Evolutionary conservation across 495 filamentous ascomycete genomes (phyloP), one percentile per base, ranked within the genome.

Genomic region (Trichoderma reesei): DNA sequence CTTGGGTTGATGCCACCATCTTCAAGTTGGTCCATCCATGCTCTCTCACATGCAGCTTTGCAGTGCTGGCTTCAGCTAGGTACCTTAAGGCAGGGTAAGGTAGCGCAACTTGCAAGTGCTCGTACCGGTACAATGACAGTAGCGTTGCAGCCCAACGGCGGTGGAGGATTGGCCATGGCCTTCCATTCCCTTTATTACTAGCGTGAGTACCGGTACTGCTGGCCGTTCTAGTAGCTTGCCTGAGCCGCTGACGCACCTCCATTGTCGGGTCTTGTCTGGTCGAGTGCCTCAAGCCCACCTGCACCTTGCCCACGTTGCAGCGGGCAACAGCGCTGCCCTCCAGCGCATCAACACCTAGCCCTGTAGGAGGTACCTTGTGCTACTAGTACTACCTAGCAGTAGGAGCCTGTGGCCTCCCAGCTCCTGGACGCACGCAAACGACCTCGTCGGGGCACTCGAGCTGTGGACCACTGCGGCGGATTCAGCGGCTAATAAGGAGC

Each of bases 31-130:
- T 20, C 16, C 18, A 26, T 13, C 51, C 13, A 20, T 26, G 16
- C 11, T 26, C 31, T 34, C 20, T 20, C 34, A 48, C 44, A 48
- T 48, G n/a, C 44, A 48, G 41, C 44, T 7, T 14, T 7, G 44
- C 44, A 48, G 44, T 48, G 44, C 44, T 48, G 44, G 51, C 51
- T n/a, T n/a, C n/a, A n/a, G n/a, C n/a, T n/a, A n/a, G n/a, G n/a
- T n/a, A n/a, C n/a, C n/a, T n/a, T n/a, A n/a, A n/a, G n/a, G n/a
- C n/a, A n/a, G n/a, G n/a, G n/a, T n/a, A n/a, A n/a, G n/a, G n/a
- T n/a, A n/a, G n/a, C n/a, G n/a, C n/a, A n/a, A n/a, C n/a, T n/a
- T n/a, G n/a, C n/a, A n/a, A n/a, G n/a, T n/a, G n/a, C n/a, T n/a
- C n/a, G n/a, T n/a, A n/a, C n/a, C n/a, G n/a, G n/a, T n/a, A n/a